Base-by-base conservation (phyloP, 1,284 basidiomycete species). In the Cutaneotrichosporon arboriforme region DNA sequence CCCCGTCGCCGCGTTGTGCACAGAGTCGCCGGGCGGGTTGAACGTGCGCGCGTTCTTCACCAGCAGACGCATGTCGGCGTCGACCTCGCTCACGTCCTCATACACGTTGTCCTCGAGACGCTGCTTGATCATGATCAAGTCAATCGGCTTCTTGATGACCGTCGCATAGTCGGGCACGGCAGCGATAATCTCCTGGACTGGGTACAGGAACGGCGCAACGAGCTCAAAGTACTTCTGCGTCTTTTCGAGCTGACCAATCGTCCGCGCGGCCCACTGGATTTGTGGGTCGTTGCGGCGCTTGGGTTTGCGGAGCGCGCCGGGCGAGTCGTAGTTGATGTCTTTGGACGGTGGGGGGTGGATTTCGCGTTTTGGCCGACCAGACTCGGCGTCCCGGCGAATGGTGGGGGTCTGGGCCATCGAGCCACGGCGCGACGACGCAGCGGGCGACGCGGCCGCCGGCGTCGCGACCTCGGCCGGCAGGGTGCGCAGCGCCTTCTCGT, bases 341-440 rank as follows among this genome's bases (percentile, higher is more conserved):
- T 91, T 92, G 0, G 91, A 85, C 14, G 91, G 85, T 17, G 93
- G 93, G 12, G 93, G 90, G 66, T 97, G 92, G 37, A 97, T 93
- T 73, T 97, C 94, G 49, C 94, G 88, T 77, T 97, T 97, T 1
- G 94, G 94, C 18, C 94, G 84, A n/a, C 83, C 81, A 23, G 76
- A 77, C 57, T 82, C 77, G 41, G 78, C 79, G 12, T 73, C 74
- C 8, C 74, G 69, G 21, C 74, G 70, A 34, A 72, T 69, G 23
- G 62, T 63, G 7, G 74, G 74, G 8, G 68, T 62, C 50, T 73
- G 72, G 2, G 70, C 71, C 39, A 73, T 57, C 21, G 69, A 72
- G 9, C 61, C 60, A 23, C 70, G 64, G 21, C 68, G 67, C 22
- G 55, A 56, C 3, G 59, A 52, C 14, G 53, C 57, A 35, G 59